phyloP scores from a whole-genome alignment of 176 grass and related monocot species.

The Aegilops sharonensis region DNA sequence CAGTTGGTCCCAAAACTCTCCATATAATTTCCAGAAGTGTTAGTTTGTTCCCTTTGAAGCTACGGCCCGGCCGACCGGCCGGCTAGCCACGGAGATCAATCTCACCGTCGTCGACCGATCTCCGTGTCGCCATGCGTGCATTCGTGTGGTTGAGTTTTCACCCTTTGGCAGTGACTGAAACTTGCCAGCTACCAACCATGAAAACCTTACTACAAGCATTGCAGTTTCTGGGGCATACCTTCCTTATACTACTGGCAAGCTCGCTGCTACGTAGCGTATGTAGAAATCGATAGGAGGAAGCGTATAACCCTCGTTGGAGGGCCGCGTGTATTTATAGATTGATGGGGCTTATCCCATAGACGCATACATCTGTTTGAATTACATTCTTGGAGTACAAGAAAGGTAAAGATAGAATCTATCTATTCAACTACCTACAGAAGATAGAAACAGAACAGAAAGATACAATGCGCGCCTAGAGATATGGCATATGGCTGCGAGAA shows the following conservation, averaged over 20 bases:
- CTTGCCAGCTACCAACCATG: constrained; percentile 14
- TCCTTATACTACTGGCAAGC: constrained; percentile 4
- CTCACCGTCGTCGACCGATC: neutral
- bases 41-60: constrained; percentile 38
- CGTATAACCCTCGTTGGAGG: no score
- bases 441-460: no score
- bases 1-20: neutral
- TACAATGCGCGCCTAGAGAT: no score
- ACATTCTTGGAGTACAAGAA: no score
- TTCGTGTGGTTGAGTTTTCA: constrained; percentile 3
- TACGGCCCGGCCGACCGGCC: constrained; percentile 25
- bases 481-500: no score
- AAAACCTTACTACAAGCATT: constrained; percentile 17
- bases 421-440: no score
- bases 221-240: constrained; percentile 10
- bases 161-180: constrained; percentile 17
- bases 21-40: neutral
- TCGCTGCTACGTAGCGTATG: neutral
- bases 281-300: no score
- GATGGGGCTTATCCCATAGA: no score
- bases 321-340: no score
- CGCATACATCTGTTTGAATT: no score
- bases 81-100: constrained; percentile 8
- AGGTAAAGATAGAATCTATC: no score
- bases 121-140: neutral